Conservation (phyloP, 139 green algal genomes). For the Mesotaenium endlicherianum region DNA sequence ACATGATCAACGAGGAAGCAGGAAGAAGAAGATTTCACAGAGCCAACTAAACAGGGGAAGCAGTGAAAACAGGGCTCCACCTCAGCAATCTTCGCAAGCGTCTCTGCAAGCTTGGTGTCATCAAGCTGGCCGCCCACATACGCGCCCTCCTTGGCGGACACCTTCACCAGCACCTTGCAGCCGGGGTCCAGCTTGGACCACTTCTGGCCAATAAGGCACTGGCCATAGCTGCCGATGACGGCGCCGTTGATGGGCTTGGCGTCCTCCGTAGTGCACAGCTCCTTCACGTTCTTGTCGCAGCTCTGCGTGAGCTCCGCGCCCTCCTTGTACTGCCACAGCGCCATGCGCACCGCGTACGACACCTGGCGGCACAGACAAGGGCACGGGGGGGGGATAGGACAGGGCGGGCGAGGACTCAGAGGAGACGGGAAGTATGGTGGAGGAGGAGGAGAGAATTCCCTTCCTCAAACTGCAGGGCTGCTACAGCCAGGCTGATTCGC, state of each 20-base stretch:
- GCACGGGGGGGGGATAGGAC: too few species aligned
- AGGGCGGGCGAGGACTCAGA: too few species aligned
- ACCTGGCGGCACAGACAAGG: too few species aligned
- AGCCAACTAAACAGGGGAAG: background rate
- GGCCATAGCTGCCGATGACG: constrained; percentile 65
- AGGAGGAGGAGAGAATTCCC: too few species aligned
- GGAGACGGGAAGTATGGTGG: too few species aligned
- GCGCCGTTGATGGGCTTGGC: constrained; percentile 24
- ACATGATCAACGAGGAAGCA: too few species aligned
- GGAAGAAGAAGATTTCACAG: too few species aligned
- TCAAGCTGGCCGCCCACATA: constrained; percentile 26
- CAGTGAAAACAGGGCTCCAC: constrained; percentile 50
- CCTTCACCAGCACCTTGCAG: constrained; percentile 70
- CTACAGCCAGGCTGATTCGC: too few species aligned
- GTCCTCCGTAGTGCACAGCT: constrained; percentile 56
- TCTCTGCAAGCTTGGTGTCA: constrained; percentile 53
- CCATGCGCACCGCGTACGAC: constrained; percentile 74
- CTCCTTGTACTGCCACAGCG: constrained; percentile 75
- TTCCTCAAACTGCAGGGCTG: too few species aligned
- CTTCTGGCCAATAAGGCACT: constrained; percentile 67
- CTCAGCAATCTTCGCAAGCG: constrained; percentile 58
- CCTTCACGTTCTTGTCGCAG: constrained; percentile 70
- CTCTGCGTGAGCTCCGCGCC: constrained; percentile 61
- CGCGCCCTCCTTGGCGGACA: constrained; percentile 65
- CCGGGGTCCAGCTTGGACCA: constrained; percentile 42